Evolutionary conservation across 2,329 filamentous ascomycete genomes (phyloP), one percentile per base, ranked within the genome.

Genomic region (Stachybotrys elegans): DNA sequence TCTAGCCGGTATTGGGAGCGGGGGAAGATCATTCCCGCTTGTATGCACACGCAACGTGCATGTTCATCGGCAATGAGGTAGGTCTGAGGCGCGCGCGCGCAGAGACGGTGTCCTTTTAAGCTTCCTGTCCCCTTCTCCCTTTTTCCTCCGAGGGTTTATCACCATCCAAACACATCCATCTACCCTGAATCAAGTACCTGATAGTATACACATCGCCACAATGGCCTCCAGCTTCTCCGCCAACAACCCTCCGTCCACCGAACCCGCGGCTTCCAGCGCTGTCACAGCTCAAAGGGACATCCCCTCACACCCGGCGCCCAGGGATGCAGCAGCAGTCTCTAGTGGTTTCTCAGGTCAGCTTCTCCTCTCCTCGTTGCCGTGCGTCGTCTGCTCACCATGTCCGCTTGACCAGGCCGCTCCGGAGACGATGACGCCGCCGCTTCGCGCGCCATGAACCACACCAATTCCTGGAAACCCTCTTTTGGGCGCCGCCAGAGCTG

Each of bases 401-500:
- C n/a, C n/a, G n/a, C n/a, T n/a, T n/a, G 25, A 12, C 9, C 38
- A 40, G 45, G 44, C 43, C 44, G 46, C 46, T 49, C 50, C 25
- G 47, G n/a, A n/a, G n/a, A n/a, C n/a, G n/a, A n/a, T n/a, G n/a
- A 57, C 43, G 57, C 58, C 46, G 55, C 52, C 13, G 60, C 60
- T 40, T 55, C 54, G 43, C 61, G 61, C 41, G 61, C 58, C 52
- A 61, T 63, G 52, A 52, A 57, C 27, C 58, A 58, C 51, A 59
- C 64, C 3, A 57, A 55, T 44, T 56, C 51, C 48, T 80, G 76
- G 76, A 68, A 67, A 51, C 76, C 76, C 7, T 52, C 55, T 16
- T 51, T 69, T 43, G 60, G 68, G 51, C 66, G 70, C 9, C 70
- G 73, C 38, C 71, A 73, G 57, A 77, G 74, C 61, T 81, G 71